A percentile compares a stretch with the other conserved stretches of the same genome.
Conservation (phyloP, 2,329 filamentous ascomycete genomes). For the Ramularia endophylla region DNA sequence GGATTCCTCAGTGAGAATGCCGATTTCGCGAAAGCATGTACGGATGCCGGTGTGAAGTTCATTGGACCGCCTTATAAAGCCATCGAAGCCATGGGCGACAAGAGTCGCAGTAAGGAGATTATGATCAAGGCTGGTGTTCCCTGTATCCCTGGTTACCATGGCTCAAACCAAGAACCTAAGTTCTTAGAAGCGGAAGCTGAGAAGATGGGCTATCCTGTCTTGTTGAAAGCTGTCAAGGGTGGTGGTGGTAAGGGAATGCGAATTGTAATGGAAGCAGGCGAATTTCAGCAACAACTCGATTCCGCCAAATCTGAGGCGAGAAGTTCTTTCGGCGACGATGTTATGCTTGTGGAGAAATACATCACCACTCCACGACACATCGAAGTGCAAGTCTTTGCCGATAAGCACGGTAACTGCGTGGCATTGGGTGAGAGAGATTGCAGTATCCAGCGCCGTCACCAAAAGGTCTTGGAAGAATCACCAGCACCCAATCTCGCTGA, state of each 20-base stretch:
- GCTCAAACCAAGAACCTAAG: constrained; percentile 65
- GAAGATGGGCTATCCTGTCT: constrained; percentile 60
- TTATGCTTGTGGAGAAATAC: constrained; percentile 64
- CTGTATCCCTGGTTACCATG: constrained; percentile 95
- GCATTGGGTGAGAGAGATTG: constrained; percentile 61
- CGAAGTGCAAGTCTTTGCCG: constrained; percentile 62
- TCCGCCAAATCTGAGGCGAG: constrained; percentile 59
- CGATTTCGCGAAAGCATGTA: constrained; percentile 79
- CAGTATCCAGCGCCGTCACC: constrained; percentile 59
- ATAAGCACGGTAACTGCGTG: constrained; percentile 59
- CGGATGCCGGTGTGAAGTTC: constrained; percentile 85
- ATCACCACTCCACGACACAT: constrained; percentile 62
- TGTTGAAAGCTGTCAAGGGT: constrained; percentile 61
- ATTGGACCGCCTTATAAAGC: constrained; percentile 82
- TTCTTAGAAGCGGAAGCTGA: constrained; percentile 64
- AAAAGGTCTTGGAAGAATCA: constrained; percentile 62
- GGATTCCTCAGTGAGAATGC: constrained; percentile 93
- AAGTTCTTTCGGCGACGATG: constrained; percentile 60
- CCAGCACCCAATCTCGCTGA: constrained; percentile 58
- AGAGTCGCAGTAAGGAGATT: constrained; percentile 88
- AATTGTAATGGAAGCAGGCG: constrained; percentile 52
- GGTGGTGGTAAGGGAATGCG: constrained; percentile 65
- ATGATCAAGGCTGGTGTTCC: constrained; percentile 94
- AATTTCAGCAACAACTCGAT: constrained; percentile 56
- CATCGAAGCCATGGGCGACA: constrained; percentile 81